A percentile compares a stretch with the other conserved stretches of the same genome.
Evolutionary conservation across 352 stramenopile genomes (phyloP).

Genomic region (Phytophthora uliginosa): DNA sequence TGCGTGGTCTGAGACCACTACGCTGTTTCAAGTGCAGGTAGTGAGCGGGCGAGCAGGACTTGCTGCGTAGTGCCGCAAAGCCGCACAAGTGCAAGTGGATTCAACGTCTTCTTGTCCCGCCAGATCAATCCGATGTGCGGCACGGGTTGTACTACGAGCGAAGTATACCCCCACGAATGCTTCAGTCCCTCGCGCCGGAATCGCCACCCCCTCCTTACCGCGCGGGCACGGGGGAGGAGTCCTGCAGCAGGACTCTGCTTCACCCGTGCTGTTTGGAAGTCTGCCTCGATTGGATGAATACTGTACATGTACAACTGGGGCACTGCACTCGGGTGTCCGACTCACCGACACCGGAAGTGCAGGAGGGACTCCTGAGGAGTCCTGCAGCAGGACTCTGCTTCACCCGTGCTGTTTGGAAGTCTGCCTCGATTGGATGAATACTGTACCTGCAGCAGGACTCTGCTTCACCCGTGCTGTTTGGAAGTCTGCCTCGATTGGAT

Average conservation of each 20-base stretch:
- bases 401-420: too few species aligned
- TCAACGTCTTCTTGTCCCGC: not conserved
- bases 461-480: too few species aligned
- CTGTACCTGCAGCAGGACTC: too few species aligned
- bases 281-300: slow-evolving; percentile 20
- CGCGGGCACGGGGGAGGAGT: too few species aligned
- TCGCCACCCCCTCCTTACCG: not conserved
- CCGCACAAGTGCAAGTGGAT: not conserved
- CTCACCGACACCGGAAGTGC: too few species aligned
- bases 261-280: slow-evolving; percentile 3
- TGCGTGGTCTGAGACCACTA: not conserved
- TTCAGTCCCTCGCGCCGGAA: slow-evolving; percentile 18
- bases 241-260: too few species aligned
- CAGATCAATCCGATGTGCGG: slow-evolving; percentile 8
- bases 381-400: too few species aligned
- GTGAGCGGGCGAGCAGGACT: not conserved
- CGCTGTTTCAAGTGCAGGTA: not conserved
- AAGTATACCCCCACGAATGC: not conserved
- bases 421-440: too few species aligned
- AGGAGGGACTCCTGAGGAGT: too few species aligned
- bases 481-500: slow-evolving; percentile 22
- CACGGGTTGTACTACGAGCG: slow-evolving; percentile 11
- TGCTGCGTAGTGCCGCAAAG: not conserved
- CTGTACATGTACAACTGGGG: too few species aligned
- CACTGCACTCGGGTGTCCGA: slow-evolving; percentile 18